Evolutionary conservation across 805 yeast genomes (phyloP).

Genomic region (Lipomyces sp.): DNA sequence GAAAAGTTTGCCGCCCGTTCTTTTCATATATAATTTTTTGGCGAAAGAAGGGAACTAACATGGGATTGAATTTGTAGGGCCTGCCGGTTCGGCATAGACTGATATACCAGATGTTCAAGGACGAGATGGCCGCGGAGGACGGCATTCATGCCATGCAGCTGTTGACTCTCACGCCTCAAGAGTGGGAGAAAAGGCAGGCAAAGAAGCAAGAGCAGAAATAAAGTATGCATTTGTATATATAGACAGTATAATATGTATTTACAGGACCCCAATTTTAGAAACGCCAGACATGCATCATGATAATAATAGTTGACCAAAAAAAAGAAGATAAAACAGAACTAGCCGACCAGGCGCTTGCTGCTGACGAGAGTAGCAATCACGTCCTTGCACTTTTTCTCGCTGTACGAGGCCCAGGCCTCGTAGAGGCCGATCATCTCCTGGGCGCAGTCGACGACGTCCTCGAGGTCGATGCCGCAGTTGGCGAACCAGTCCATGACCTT

Average conservation of each 20-base stretch:
- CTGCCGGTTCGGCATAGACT: conserved; percentile 62
- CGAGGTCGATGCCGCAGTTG: conserved; percentile 69
- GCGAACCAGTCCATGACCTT: conserved; percentile 65
- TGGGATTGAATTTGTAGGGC: conserved; percentile 2
- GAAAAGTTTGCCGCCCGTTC: conserved; percentile 53
- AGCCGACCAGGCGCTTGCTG: not conserved
- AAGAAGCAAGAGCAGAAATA: not conserved
- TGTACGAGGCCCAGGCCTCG: conserved; percentile 83
- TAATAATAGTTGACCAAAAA: not conserved
- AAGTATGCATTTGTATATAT: not conserved
- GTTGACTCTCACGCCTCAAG: conserved; percentile 71
- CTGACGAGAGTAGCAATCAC: conserved; percentile 9
- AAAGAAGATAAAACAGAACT: not conserved
- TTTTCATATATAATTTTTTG: no score
- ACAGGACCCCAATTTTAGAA: not conserved
- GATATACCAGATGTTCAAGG: conserved; percentile 63
- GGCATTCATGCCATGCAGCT: conserved; percentile 89
- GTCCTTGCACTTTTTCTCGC: conserved; percentile 52
- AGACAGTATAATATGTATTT: not conserved
- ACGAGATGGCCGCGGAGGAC: conserved; percentile 58
- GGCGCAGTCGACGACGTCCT: conserved; percentile 72
- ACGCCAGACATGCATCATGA: not conserved
- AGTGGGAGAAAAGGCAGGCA: conserved; percentile 37
- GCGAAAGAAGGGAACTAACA: not conserved
- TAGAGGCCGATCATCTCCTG: conserved; percentile 81